Base-by-base conservation (phyloP, 2,329 filamentous ascomycete species). In the Stagonosporopsis tanaceti region DNA sequence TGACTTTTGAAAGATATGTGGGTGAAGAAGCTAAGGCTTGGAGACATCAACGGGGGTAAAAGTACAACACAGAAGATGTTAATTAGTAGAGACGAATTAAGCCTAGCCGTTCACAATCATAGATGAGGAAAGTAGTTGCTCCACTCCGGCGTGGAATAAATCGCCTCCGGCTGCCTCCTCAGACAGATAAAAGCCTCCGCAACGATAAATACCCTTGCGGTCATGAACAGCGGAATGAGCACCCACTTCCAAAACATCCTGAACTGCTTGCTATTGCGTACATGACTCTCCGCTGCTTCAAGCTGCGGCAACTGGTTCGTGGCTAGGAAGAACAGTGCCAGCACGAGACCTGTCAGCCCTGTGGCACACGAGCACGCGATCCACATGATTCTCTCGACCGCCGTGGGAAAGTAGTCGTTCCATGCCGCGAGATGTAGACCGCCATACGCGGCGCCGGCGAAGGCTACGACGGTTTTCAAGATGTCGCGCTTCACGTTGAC, bases 401-500 rank as follows among this genome's bases (percentile, higher is more conserved):
- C 17, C 0, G 67, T 64, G 12, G 72, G 69, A 24, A 73, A 74
- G 41, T 50, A 62, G 24, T 67, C 64, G 50, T 70, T 63, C 71
- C 70, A 74, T 2, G 70, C 71, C 4, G 69, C 59, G 6, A 70
- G 58, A 50, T 74, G 72, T 6, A 74, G 56, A 12, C 58, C 70
- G 17, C 69, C 67, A 50, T 70, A 74, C 9, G 60, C 65, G 28
- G 69, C 59, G 24, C 57, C 66, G 12, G 68, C 65, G 20, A 71
- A 61, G 27, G 67, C 68, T 14, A 70, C 62, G 1, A 64, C 59
- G 3, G 61, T 62, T 51, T 63, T 66, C 32, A 62, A 50, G 35
- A 38, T 46, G 38, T 61, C 67, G 39, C 55, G 66, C 47, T 59
- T 66, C 32, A 62, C 62, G 53, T 63, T 71, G 37, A 60, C 61